Base-by-base conservation (phyloP, 306 rosid species). In the Dryas alaskensis region DNA sequence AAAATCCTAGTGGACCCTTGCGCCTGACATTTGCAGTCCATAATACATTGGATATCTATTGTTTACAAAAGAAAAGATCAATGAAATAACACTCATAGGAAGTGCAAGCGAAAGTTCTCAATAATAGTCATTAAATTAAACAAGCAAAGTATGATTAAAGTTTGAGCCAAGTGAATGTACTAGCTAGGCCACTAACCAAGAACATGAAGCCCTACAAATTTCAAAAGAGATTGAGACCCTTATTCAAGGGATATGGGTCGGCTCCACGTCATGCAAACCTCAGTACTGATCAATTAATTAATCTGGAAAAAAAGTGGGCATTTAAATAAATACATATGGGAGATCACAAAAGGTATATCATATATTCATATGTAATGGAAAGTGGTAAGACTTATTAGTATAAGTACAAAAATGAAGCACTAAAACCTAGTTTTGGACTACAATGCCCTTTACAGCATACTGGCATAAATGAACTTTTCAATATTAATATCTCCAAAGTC, bases 171-270 rank as follows among this genome's bases (percentile, higher is more conserved):
- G 88, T 87, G 90, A 84, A 78, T 82, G 94, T 82, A 82, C 78
- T 87, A 84, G 87, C 78, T 87, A 84, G 87, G 81, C 80, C 88
- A 90, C 85, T 78, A 78, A 79, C 69, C 60, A 65, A 80, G 92
- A 85, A 87, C 86, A 81, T 81, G 84, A 71, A 85, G 81, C 84
- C 87, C 90, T 88, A 88, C 87, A 72, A 64, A 81, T 75, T 84
- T 76, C 50, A 61, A 79, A 88, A 75, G 84, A 81, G 74, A 73
- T 80, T 74, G 73, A 75, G 70, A 78, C 75, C 88, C 88, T 80
- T 70, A 69, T 87, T 85, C 73, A 79, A 82, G 81, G 86, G 83
- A 74, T 79, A 64, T 66, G 87, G 88, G 89, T 89, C 84, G 81
- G 82, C 80, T 68, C 86, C 82, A 72, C 86, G 84, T 84, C 90